Evolutionary conservation across 176 grass and related monocot species (phyloP).

Genomic region (Aegilops tauschii): DNA sequence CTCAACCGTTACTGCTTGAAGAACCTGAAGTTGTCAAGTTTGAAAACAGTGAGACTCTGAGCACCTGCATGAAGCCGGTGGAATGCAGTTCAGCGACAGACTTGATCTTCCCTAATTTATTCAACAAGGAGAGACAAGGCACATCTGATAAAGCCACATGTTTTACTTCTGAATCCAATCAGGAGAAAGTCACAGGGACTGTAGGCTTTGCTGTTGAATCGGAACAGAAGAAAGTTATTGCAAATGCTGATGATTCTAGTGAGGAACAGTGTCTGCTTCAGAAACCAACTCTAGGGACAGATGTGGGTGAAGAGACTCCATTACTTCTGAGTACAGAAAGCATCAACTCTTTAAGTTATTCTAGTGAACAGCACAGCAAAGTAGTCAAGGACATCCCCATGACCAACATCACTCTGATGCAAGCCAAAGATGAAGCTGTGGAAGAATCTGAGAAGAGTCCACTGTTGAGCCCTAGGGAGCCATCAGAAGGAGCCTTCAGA

Average conservation of each 20-base stretch:
- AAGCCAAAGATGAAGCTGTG: constrained; percentile 11
- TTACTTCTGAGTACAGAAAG: constrained; percentile 14
- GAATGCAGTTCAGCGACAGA: background rate
- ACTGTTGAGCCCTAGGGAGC: constrained; percentile 34
- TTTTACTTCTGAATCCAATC: constrained; percentile 26
- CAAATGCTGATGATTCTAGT: background rate
- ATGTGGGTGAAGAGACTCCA: constrained; percentile 30
- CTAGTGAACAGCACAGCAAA: constrained; percentile 10
- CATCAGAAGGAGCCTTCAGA: constrained; percentile 20
- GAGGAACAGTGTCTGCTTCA: constrained; percentile 16
- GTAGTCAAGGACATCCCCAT: constrained; percentile 11
- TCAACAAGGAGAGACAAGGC: constrained; percentile 17
- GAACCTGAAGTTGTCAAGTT: constrained; percentile 26
- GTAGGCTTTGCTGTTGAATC: background rate
- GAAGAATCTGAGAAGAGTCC: constrained; percentile 37
- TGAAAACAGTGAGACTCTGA: constrained; percentile 28
- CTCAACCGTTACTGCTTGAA: constrained; percentile 13
- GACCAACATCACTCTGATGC: background rate
- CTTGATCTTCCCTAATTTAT: background rate
- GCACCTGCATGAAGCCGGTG: constrained; percentile 14
- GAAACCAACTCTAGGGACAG: constrained; percentile 4
- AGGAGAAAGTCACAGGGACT: background rate
- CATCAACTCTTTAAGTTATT: constrained; percentile 3
- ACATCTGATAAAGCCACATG: background rate
- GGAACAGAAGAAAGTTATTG: background rate